Evolutionary conservation across 1,284 basidiomycete genomes (phyloP), one percentile per base, ranked within the genome.

Genomic region (Cutaneotrichosporon spelunceum): DNA sequence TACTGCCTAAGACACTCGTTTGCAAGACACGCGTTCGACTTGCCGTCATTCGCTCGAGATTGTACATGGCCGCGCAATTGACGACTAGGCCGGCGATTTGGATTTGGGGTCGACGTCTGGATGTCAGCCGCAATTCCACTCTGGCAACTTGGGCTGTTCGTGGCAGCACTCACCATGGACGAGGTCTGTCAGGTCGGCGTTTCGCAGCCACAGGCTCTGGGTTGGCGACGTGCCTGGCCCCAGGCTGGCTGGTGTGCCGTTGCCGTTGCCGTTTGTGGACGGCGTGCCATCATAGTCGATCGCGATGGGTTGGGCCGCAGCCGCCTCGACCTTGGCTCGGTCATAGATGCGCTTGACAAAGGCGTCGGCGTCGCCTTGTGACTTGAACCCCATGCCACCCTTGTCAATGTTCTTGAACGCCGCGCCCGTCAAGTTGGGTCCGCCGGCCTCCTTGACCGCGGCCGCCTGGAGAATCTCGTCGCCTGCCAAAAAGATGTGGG

Each of bases 391-490:
- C 9, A 39, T 9, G 5, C 54, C 54, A 3, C 14, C n/a, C 39
- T 30, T 45, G 39, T 56, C 42, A 21, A 45, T 45, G 27, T 44
- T 44, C 36, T 58, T 47, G 26, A 58, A 53, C 49, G 49, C 30
- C 49, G n/a, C 44, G 1, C 47, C 57, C 9, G 34, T 44, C 6
- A 66, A 59, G 29, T 66, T 50, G 26, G 61, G 65, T 0, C 65
- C 65, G 27, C 65, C 65, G 21, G 58, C 54, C 53, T 66, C 65
- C 54, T 61, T 56, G 47, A 63, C 55, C 1, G 65, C 57, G 9
- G 61, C 49, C 0, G 21, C 29, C 54, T 58, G 53, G 36, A 66
- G 57, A 10, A 63, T 47, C 10, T 44, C 44, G 59, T 66, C 65
- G 19, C 50, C 44, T 4, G 61, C 56, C 39, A 66, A 57, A 42